phyloP scores from a whole-genome alignment of 2,329 filamentous ascomycete species.

The Ambrosiella cleistominuta region DNA sequence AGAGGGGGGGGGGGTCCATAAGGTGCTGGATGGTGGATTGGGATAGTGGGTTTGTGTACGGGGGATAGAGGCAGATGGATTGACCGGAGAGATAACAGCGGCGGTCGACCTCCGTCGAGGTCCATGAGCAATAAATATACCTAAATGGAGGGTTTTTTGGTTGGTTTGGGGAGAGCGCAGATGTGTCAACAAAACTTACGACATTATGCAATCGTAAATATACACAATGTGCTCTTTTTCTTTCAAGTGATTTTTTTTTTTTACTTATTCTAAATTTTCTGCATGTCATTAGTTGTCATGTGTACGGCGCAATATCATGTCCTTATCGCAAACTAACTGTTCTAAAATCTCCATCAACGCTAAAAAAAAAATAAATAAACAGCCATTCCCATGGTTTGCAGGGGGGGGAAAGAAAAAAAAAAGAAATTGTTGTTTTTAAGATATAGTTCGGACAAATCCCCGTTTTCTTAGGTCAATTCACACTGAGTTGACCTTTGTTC shows the following conservation, averaged over 20 bases:
- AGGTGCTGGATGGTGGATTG: background rate
- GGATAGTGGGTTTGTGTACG: background rate
- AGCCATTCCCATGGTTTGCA: too few relatives aligned
- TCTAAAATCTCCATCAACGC: too few relatives aligned
- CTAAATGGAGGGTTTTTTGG: background rate
- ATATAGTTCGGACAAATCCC: too few relatives aligned
- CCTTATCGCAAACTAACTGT: too few relatives aligned
- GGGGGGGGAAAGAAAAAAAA: too few relatives aligned
- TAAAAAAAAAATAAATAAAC: too few relatives aligned
- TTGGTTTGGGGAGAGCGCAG: background rate
- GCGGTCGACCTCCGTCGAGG: constrained; percentile 7
- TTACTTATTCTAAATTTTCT: too few relatives aligned
- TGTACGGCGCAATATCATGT: too few relatives aligned
- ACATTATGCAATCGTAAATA: background rate
- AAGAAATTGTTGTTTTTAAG: too few relatives aligned
- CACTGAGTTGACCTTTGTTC: too few relatives aligned
- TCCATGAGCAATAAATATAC: background rate
- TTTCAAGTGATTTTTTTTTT: background rate
- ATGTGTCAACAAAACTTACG: background rate
- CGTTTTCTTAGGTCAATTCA: too few relatives aligned
- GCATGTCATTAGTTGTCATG: too few relatives aligned
- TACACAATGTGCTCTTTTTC: background rate
- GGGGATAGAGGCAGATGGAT: background rate
- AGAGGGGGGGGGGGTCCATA: background rate
- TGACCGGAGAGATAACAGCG: constrained; percentile 5